These are phyloP conservation scores for Suillus alpinus DNA, from an alignment of 768 basidiomycete species.

Conservation along the genomic window DNA sequence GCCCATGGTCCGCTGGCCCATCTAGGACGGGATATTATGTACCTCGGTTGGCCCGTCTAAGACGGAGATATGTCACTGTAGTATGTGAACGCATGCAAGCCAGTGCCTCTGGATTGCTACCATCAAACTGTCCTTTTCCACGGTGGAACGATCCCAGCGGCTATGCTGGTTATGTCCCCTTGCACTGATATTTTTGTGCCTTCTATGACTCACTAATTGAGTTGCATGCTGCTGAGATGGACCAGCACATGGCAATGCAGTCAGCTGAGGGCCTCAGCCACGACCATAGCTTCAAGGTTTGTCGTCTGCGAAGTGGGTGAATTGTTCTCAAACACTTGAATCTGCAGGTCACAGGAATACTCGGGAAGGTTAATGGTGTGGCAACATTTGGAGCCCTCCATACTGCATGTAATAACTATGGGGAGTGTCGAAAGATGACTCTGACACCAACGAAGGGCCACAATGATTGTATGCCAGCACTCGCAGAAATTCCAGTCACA, in stretches of 20 bases:
- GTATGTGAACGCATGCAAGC: not conserved
- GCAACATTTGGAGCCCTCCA: conserved; percentile 25
- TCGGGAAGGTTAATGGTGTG: conserved; percentile 24
- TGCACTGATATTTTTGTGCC: conserved; percentile 15
- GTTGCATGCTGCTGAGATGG: conserved; percentile 11
- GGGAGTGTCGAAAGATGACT: conserved; percentile 19
- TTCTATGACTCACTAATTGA: conserved; percentile 28
- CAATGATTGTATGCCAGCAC: conserved; percentile 24
- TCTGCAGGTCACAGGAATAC: conserved; percentile 25
- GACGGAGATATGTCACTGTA: too few relatives aligned
- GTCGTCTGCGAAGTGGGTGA: not conserved
- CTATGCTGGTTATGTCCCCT: conserved; percentile 22
- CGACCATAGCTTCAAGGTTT: conserved; percentile 27
- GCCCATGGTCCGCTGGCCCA: too few relatives aligned
- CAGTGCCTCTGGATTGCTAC: not conserved
- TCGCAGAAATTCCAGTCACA: conserved; percentile 20
- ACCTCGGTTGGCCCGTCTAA: too few relatives aligned
- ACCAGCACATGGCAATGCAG: conserved; percentile 27
- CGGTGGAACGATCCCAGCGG: conserved; percentile 9
- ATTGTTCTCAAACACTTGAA: too few relatives aligned
- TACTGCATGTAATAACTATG: conserved; percentile 27
- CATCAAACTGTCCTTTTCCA: conserved; percentile 3
- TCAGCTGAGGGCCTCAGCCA: conserved; percentile 14
- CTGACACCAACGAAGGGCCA: conserved; percentile 33
- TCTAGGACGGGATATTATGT: too few relatives aligned